A percentile compares a stretch with the other conserved stretches of the same genome.
phyloP scores from a whole-genome alignment of 2,329 filamentous ascomycete genomes.

The Fusarium redolens region DNA sequence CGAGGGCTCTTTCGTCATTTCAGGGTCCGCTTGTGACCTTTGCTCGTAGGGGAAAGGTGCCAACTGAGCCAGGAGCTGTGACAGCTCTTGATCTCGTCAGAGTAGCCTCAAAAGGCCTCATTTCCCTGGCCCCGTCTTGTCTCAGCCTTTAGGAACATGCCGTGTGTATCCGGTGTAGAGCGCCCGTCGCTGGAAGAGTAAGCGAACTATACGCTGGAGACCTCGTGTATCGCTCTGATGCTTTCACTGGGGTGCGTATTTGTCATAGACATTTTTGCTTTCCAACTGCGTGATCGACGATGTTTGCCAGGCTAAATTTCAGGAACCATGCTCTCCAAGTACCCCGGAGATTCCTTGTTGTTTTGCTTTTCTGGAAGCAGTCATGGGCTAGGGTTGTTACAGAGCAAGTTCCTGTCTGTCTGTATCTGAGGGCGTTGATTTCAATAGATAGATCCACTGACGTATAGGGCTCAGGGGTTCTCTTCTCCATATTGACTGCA shows the following conservation, averaged over 20 bases:
- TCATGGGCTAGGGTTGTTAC: not conserved
- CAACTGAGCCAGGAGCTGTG: not conserved
- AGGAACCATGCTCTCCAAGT: not conserved
- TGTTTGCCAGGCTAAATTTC: conserved; percentile 4
- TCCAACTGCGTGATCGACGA: conserved; percentile 9
- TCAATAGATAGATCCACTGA: conserved; percentile 24
- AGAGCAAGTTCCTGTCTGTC: not conserved
- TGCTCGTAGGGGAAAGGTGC: not conserved
- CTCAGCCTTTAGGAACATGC: not conserved
- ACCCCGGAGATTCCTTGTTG: not conserved
- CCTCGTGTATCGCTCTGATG: conserved; percentile 6
- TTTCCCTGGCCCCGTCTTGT: conserved; percentile 15
- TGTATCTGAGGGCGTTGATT: not conserved
- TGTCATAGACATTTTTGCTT: not conserved
- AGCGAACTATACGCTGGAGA: not conserved
- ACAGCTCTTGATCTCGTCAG: conserved; percentile 22
- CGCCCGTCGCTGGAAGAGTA: not conserved
- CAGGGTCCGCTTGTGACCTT: conserved; percentile 29
- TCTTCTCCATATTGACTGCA: conserved; percentile 9
- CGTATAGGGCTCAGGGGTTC: not conserved
- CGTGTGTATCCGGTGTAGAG: conserved; percentile 3
- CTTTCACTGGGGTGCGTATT: not conserved
- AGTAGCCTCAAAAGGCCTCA: conserved; percentile 33
- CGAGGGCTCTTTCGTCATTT: conserved; percentile 25
- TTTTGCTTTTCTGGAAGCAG: conserved; percentile 22